Evolutionary conservation across 352 stramenopile species (phyloP).

Genomic region (Globisporangium splendens): DNA sequence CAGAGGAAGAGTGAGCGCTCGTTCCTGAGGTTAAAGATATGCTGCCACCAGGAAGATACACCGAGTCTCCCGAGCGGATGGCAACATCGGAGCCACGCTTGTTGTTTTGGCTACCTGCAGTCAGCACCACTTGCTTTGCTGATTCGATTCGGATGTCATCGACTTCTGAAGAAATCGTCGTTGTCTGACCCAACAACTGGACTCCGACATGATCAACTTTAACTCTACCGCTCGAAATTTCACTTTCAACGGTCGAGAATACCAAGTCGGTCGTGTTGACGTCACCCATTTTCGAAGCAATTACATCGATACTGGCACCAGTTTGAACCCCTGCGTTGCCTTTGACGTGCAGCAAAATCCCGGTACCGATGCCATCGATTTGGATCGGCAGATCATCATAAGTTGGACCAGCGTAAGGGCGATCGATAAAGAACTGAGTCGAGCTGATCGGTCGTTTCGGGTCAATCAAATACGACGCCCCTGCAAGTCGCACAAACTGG

Average conservation of each 20-base stretch:
- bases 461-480: slow-evolving; percentile 46
- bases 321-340: slow-evolving; percentile 12
- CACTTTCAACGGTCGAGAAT: slow-evolving; percentile 31
- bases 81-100: slow-evolving; percentile 33
- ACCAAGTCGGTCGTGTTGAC: slow-evolving; percentile 28
- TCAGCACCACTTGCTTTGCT: slow-evolving; percentile 26
- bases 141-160: slow-evolving; percentile 28
- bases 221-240: slow-evolving; percentile 20
- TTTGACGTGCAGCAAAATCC: slow-evolving; percentile 37
- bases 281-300: slow-evolving; percentile 16
- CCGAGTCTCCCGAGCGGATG: slow-evolving; percentile 33
- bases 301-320: slow-evolving; percentile 34
- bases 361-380: slow-evolving; percentile 44
- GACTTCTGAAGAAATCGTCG: slow-evolving; percentile 39
- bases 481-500: slow-evolving; percentile 49
- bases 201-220: slow-evolving; percentile 36
- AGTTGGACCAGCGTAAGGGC: slow-evolving; percentile 37
- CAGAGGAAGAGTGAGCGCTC: slow-evolving; percentile 30
- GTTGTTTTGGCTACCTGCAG: slow-evolving; percentile 28
- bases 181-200: slow-evolving; percentile 33
- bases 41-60: slow-evolving; percentile 25
- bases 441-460: slow-evolving; percentile 23
- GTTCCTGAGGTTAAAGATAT: slow-evolving; percentile 31
- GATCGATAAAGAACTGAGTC: slow-evolving; percentile 43
- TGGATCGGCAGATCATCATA: slow-evolving; percentile 51